phyloP scores from a whole-genome alignment of 495 filamentous ascomycete species.

The Hypoxylon trugodes region DNA sequence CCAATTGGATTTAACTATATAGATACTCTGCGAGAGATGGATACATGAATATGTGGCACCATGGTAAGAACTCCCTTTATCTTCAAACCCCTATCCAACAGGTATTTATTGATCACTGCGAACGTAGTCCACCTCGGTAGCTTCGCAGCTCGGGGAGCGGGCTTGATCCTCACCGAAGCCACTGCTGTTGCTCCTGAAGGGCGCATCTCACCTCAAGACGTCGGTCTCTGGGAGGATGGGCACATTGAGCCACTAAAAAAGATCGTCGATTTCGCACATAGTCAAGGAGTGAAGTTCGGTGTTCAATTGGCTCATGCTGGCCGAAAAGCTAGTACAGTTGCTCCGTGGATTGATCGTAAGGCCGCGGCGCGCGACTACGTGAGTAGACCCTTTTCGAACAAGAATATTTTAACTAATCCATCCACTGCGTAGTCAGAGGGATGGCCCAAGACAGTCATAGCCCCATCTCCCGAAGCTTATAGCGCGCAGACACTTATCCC shows the following conservation, averaged over 20 bases:
- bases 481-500: slow-evolving; percentile 60
- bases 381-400: slow-evolving; percentile 4
- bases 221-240: slow-evolving; percentile 77
- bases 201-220: slow-evolving; percentile 77
- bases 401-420: not conserved
- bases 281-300: slow-evolving; percentile 72
- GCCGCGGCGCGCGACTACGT: slow-evolving; percentile 56
- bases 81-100: not conserved
- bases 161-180: slow-evolving; percentile 75
- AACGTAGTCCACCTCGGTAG: slow-evolving; percentile 53
- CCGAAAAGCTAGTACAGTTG: slow-evolving; percentile 73
- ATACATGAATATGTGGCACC: slow-evolving; percentile 45
- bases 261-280: slow-evolving; percentile 74
- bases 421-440: slow-evolving; percentile 48
- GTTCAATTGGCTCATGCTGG: slow-evolving; percentile 83
- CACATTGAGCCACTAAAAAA: slow-evolving; percentile 70
- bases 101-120: not conserved
- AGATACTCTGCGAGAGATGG: slow-evolving; percentile 63
- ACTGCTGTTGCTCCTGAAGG: slow-evolving; percentile 75
- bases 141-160: slow-evolving; percentile 72
- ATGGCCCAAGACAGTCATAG: slow-evolving; percentile 67
- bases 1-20: slow-evolving; percentile 44
- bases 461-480: slow-evolving; percentile 63
- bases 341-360: slow-evolving; percentile 68
- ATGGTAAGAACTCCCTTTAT: slow-evolving; percentile 4